A percentile compares a stretch with the other conserved stretches of the same genome.
Conservation (phyloP, 257 asterid genomes). For the Voacanga thouarsii region DNA sequence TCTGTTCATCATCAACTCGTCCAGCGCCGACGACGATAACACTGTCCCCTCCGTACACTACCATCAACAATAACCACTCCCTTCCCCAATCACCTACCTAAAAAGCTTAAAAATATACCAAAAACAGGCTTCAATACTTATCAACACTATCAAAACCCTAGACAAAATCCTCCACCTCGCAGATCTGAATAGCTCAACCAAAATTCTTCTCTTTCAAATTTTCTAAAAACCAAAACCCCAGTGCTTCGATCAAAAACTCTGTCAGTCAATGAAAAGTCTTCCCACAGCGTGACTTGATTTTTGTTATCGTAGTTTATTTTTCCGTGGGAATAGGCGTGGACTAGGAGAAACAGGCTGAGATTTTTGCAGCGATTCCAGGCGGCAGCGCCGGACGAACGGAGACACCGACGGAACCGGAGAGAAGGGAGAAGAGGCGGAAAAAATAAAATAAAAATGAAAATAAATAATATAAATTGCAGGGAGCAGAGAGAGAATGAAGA, state of each 20-base stretch:
- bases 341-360: background rate
- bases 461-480: background rate
- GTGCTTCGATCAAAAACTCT: background rate
- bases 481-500: background rate
- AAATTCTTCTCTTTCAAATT: slow-evolving; percentile 1
- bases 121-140: slow-evolving; percentile 19
- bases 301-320: background rate
- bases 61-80: slow-evolving; percentile 54
- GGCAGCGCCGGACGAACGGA: slow-evolving; percentile 10
- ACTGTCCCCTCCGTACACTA: slow-evolving; percentile 56
- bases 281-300: background rate
- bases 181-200: slow-evolving; percentile 30
- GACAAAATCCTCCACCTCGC: slow-evolving; percentile 15
- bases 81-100: slow-evolving; percentile 14
- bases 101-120: slow-evolving; percentile 14
- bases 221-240: slow-evolving; percentile 3
- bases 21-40: slow-evolving; percentile 34
- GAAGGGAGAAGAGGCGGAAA: background rate
- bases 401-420: slow-evolving; percentile 17
- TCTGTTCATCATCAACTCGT: slow-evolving; percentile 80
- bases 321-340: slow-evolving; percentile 1
- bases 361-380: slow-evolving; percentile 8
- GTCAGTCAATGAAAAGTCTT: slow-evolving; percentile 14
- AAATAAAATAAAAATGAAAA: background rate
- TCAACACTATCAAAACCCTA: slow-evolving; percentile 22